These are phyloP conservation scores for Phytophthora pini DNA, from an alignment of 352 stramenopile genomes.

Conservation along the genomic window DNA sequence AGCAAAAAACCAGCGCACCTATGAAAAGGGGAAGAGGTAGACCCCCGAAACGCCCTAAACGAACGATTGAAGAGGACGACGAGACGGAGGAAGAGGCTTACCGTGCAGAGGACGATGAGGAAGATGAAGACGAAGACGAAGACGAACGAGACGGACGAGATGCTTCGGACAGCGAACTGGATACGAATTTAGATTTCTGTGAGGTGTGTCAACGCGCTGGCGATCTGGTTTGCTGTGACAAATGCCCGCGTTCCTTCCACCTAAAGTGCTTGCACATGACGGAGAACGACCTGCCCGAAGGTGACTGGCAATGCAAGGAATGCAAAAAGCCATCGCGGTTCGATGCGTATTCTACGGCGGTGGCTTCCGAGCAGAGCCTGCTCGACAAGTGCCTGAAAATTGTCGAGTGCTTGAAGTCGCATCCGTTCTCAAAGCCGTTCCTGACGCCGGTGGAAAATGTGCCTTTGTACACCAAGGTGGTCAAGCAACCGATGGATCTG, in stretches of 20 bases:
- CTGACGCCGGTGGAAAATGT: conserved; percentile 78
- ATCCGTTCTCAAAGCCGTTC: conserved; percentile 86
- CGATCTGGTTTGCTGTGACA: conserved; percentile 91
- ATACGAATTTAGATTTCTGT: conserved; percentile 86
- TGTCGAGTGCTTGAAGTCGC: conserved; percentile 69
- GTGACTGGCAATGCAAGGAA: conserved; percentile 84
- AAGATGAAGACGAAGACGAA: conserved; percentile 25
- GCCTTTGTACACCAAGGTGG: conserved; percentile 72
- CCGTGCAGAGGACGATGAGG: conserved; percentile 24
- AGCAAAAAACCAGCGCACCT: conserved; percentile 13
- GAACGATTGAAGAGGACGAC: conserved; percentile 20
- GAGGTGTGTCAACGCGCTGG: conserved; percentile 83
- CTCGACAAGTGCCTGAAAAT: conserved; percentile 73
- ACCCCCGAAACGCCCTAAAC: conserved; percentile 27
- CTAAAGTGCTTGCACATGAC: conserved; percentile 80
- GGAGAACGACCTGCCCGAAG: conserved; percentile 75
- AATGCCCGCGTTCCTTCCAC: conserved; percentile 94
- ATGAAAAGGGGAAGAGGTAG: conserved; percentile 30
- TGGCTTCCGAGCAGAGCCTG: conserved; percentile 61
- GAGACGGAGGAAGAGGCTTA: conserved; percentile 29
- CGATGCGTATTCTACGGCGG: conserved; percentile 48
- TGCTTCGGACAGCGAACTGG: conserved; percentile 66
- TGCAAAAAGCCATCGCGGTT: conserved; percentile 82
- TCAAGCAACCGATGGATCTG: conserved; percentile 86
- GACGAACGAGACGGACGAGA: conserved; percentile 27